These are phyloP conservation scores for Candida smagusa DNA, from an alignment of 1,139 yeast species.

Conservation along the genomic window DNA sequence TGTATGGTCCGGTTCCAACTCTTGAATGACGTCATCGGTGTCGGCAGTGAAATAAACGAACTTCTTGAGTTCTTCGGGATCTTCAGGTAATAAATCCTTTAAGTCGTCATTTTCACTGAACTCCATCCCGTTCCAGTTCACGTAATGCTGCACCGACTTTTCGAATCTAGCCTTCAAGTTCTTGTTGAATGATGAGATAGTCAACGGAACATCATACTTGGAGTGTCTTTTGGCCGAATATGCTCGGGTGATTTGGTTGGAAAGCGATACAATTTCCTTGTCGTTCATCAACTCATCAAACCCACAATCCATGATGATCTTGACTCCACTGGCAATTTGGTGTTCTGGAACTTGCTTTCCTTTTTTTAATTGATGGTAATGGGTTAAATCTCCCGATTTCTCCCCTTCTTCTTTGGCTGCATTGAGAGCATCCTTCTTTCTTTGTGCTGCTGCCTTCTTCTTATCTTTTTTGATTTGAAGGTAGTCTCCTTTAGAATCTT, in stretches of 20 bases:
- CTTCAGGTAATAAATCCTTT: constrained; percentile 28
- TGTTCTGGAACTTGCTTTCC: constrained; percentile 32
- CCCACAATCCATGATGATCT: constrained; percentile 76
- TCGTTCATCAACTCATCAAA: constrained; percentile 88
- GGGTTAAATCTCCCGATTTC: constrained; percentile 10
- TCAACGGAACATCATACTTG: constrained; percentile 54
- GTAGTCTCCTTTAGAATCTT: constrained; percentile 59
- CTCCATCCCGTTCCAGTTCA: constrained; percentile 61
- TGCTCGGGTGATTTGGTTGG: constrained; percentile 77
- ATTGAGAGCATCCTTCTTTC: constrained; percentile 21
- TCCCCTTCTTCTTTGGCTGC: constrained; percentile 16
- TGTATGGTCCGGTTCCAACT: constrained; percentile 64
- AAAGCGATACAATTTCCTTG: constrained; percentile 72
- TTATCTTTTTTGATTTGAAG: constrained; percentile 51
- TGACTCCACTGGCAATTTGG: constrained; percentile 46
- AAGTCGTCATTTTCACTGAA: constrained; percentile 49
- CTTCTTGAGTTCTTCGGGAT: constrained; percentile 35
- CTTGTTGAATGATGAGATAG: constrained; percentile 65
- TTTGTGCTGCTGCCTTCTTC: constrained; percentile 41
- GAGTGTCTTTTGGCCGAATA: constrained; percentile 76
- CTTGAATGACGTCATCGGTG: constrained; percentile 62
- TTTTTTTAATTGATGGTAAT: constrained; percentile 27
- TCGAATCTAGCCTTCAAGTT: constrained; percentile 68
- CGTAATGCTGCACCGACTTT: constrained; percentile 53
- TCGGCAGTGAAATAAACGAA: constrained; percentile 83